Conservation (phyloP, 352 stramenopile species). For the Phytophthora pluvialis region DNA sequence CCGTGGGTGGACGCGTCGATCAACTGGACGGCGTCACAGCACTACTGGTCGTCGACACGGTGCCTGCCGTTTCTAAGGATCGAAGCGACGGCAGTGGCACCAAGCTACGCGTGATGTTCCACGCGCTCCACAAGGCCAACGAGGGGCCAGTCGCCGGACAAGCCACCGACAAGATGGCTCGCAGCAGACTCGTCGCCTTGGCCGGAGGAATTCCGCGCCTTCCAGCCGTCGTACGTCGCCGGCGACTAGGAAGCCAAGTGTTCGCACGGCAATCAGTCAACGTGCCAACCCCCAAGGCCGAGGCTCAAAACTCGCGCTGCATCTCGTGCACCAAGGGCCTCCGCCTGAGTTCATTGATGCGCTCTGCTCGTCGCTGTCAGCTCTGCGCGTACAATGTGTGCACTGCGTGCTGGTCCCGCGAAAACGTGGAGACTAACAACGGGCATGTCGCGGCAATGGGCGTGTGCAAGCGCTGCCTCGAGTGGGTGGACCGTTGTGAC, state of each 20-base stretch:
- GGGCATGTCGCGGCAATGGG: conserved; percentile 37
- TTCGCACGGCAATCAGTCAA: conserved; percentile 25
- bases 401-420: conserved; percentile 42
- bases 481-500: conserved; percentile 51
- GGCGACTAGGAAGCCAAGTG: conserved; percentile 44
- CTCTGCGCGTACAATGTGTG: conserved; percentile 60
- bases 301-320: conserved; percentile 44
- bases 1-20: conserved; percentile 38
- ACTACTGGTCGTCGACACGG: conserved; percentile 40
- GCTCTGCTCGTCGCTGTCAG: conserved; percentile 36
- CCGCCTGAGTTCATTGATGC: conserved; percentile 35
- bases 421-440: conserved; percentile 53
- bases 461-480: conserved; percentile 51
- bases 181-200: conserved; percentile 30
- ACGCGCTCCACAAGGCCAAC: conserved; percentile 21
- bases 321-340: conserved; percentile 56
- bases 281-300: background rate
- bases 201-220: conserved; percentile 37
- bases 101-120: conserved; percentile 45
- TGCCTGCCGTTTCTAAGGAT: conserved; percentile 28
- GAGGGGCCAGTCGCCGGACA: background rate
- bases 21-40: conserved; percentile 48
- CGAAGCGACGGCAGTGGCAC: conserved; percentile 8
- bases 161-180: conserved; percentile 35
- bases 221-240: conserved; percentile 39